Evolutionary conservation across 1,284 basidiomycete genomes (phyloP), one percentile per base, ranked within the genome.

Genomic region (Ceratobasidium sp.): DNA sequence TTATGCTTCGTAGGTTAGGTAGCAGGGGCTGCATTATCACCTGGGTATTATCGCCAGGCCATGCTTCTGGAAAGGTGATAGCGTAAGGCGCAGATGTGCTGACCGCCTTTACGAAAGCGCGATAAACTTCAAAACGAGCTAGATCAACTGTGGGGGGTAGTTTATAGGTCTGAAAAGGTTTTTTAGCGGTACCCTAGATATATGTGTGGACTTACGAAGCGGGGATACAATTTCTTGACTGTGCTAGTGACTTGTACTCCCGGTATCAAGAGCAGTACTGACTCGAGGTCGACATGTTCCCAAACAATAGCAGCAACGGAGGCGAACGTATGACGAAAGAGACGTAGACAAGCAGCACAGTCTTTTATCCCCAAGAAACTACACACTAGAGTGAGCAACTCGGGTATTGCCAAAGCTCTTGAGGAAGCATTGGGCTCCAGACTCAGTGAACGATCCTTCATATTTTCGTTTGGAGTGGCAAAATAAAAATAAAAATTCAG

Each of bases 201-300:
- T n/a, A n/a, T n/a, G n/a, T n/a, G n/a, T 46, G 44, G 44, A 46
- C 44, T 46, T 13, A 46, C n/a, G n/a, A n/a, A n/a, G n/a, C n/a
- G n/a, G n/a, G n/a, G n/a, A n/a, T n/a, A n/a, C n/a, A 59, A 17
- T 59, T 33, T 38, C 59, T 20, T 20, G 2, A 40, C 40, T 15
- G 33, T 62, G 26, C 33, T 46, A 17, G 28, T 42, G 28, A 62
- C 13, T 20, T 20, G 5, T 26, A 62, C 23, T n/a, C 38, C 38
- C 20, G 59, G 59, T 62, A 62, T 62, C 28, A 64, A 12, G 2
- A n/a, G n/a, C 20, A 64, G 61, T 0, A 33, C 61, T 1, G 61
- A n/a, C 33, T 64, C 44, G 17, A 64, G 40, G 33, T 64, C 61
- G 13, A 64, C 61, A 20, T 64, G 12, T 40, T 64, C 61, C 61